Conservation (phyloP, 768 basidiomycete genomes). For the Nidularia pulvinata region DNA sequence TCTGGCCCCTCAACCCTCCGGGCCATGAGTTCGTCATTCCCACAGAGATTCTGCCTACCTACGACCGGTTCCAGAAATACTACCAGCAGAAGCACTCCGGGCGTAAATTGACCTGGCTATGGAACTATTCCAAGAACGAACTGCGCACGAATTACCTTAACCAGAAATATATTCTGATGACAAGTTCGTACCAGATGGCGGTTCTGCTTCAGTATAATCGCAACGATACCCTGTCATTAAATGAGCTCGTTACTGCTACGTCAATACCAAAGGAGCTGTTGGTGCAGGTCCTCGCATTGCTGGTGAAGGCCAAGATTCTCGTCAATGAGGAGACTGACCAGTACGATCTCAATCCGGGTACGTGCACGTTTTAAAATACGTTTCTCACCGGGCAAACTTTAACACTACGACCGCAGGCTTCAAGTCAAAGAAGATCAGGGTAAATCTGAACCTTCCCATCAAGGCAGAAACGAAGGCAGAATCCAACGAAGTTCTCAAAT, state of each 20-base stretch:
- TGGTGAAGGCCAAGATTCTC: slow-evolving; percentile 89
- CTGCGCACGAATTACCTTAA: slow-evolving; percentile 90
- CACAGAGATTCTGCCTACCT: slow-evolving; percentile 80
- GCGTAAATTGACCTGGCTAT: slow-evolving; percentile 95
- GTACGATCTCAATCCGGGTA: slow-evolving; percentile 88
- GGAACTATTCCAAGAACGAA: slow-evolving; percentile 99
- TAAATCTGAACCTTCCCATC: slow-evolving; percentile 90
- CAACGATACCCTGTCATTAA: slow-evolving; percentile 83
- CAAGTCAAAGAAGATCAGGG: slow-evolving; percentile 93
- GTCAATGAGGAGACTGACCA: slow-evolving; percentile 87
- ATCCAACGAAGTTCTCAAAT: slow-evolving; percentile 86
- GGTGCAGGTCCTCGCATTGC: slow-evolving; percentile 64
- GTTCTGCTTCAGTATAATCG: slow-evolving; percentile 95
- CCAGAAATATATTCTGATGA: slow-evolving; percentile 96
- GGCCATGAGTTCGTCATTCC: slow-evolving; percentile 89
- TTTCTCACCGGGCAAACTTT: neutral
- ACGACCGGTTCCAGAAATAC: slow-evolving; percentile 90
- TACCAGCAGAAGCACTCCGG: slow-evolving; percentile 95
- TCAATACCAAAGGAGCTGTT: slow-evolving; percentile 80
- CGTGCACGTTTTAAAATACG: slow-evolving; percentile 8
- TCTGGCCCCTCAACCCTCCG: slow-evolving; percentile 92
- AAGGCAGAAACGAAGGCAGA: slow-evolving; percentile 96
- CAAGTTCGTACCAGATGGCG: slow-evolving; percentile 93
- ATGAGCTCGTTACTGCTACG: slow-evolving; percentile 81
- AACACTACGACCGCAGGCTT: slow-evolving; percentile 48